Base-by-base conservation (phyloP, 345 rosid species). In the Orychophragmus violaceus region DNA sequence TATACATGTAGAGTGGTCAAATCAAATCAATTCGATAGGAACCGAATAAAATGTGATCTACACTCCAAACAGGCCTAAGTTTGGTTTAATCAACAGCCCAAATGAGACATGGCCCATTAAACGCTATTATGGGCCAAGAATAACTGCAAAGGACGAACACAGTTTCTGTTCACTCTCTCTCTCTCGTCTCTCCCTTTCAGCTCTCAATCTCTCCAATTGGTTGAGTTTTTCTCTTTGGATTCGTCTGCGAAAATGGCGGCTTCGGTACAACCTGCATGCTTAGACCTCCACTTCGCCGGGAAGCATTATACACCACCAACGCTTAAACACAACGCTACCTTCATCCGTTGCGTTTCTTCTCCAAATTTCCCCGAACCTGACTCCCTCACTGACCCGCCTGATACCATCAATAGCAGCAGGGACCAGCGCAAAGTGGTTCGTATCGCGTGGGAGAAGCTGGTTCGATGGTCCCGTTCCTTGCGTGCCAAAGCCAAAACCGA, bases 381-480 rank as follows among this genome's bases (percentile, higher is more conserved):
- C 49, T 65, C 72, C 11, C 24, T 64, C 60, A 18, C 42, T 57
- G 25, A 24, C 23, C 59, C 65, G 18, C 37, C 81, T 24, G 82
- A 81, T 3, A 29, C n/a, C 56, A 62, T 29, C 58, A 68, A 74
- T 66, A 24, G 68, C 12, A 70, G 71, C 53, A 39, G 58, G 22
- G 91, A 83, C 65, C 82, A 90, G 42, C 85, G 95, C 16, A 84
- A 78, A 73, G 80, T 85, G 13, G 96, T 89, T 58, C 80, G 85
- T 39, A 46, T 89, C 3, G 98, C 96, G 1, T 91, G 98, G 98
- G 98, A 89, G 78, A 88, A 87, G 79, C 74, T 91, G 7, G 88
- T 91, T 60, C 77, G 94, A 1, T 91, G 97, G 97, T 91, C 97
- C 6, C 88, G 97, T 71, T 83, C 94, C 19, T 85, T 82, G 87